Conservation (phyloP, 2,329 filamentous ascomycete genomes). For the Dothideomycetidae sp. region DNA sequence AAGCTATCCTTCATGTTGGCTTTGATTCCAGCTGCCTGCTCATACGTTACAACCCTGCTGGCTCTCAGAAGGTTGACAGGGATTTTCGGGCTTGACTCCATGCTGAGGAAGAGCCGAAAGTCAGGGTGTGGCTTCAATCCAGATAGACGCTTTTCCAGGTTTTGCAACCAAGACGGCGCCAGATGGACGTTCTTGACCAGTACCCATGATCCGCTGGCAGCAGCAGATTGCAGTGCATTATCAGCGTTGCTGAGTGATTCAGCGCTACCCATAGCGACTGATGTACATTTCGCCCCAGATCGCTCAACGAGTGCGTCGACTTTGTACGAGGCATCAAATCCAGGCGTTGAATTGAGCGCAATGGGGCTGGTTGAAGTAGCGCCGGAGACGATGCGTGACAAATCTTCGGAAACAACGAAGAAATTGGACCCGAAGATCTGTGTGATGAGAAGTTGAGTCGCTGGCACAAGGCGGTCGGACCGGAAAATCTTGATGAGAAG, state of each 20-base stretch:
- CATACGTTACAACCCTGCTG: constrained; percentile 90
- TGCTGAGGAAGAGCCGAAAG: constrained; percentile 91
- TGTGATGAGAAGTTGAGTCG: constrained; percentile 78
- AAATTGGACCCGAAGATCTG: constrained; percentile 73
- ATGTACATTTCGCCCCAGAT: constrained; percentile 69
- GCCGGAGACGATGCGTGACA: constrained; percentile 70
- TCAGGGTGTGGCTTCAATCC: constrained; percentile 85
- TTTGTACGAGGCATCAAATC: constrained; percentile 98
- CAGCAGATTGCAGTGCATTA: constrained; percentile 86
- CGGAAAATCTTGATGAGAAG: constrained; percentile 89
- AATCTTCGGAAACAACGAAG: constrained; percentile 71
- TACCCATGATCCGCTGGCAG: constrained; percentile 87
- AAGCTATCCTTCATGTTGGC: constrained; percentile 99
- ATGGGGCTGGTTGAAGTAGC: constrained; percentile 76
- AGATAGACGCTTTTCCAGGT: constrained; percentile 90
- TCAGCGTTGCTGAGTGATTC: constrained; percentile 86
- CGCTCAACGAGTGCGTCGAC: constrained; percentile 88
- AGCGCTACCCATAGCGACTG: constrained; percentile 98
- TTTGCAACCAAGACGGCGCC: constrained; percentile 90
- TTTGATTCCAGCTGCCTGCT: constrained; percentile 89
- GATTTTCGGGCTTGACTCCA: constrained; percentile 95
- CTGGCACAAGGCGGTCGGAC: constrained; percentile 85
- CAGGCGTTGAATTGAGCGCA: constrained; percentile 82
- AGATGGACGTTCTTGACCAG: constrained; percentile 98
- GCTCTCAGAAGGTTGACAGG: constrained; percentile 89